Percentiles rank a stretch among this genome's conserved stretches.
Evolutionary conservation across 1,139 yeast species (phyloP).

Genomic region (Sugiyamaella sp.): DNA sequence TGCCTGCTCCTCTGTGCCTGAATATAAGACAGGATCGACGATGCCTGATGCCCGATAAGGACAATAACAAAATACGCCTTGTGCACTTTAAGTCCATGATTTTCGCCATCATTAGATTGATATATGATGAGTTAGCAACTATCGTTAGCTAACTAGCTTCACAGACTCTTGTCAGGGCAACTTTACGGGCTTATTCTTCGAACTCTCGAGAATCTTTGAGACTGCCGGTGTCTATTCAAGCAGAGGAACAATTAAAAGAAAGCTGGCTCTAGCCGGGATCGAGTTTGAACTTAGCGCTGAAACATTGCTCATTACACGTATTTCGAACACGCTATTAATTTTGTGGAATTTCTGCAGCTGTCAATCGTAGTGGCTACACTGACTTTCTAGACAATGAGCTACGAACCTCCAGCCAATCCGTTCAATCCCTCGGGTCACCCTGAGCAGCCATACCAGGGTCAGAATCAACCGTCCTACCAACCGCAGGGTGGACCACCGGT

Average conservation of each 20-base stretch:
- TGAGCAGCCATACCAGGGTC: conserved; percentile 3
- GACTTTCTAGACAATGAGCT: not conserved
- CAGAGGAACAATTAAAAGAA: too few relatives aligned
- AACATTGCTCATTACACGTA: too few relatives aligned
- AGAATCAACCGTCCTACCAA: not conserved
- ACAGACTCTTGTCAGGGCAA: too few relatives aligned
- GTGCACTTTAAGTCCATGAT: not conserved
- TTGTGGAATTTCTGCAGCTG: too few relatives aligned
- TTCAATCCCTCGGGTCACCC: conserved; percentile 5
- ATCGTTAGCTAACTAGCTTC: too few relatives aligned
- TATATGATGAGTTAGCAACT: not conserved
- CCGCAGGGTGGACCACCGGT: conserved; percentile 12
- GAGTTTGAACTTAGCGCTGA: too few relatives aligned
- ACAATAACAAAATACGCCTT: not conserved
- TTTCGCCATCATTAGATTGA: not conserved
- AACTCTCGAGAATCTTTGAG: too few relatives aligned
- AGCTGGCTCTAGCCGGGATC: too few relatives aligned
- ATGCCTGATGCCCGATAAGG: not conserved
- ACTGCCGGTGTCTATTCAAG: too few relatives aligned
- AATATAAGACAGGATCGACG: conserved; percentile 1
- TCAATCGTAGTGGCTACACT: not conserved
- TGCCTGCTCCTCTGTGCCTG: not conserved
- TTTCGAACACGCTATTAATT: too few relatives aligned
- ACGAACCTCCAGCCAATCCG: not conserved
- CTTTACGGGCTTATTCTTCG: too few relatives aligned